Evolutionary conservation across 164 flowering plant genomes (phyloP), one percentile per base, ranked within the genome.

Genomic region (Macadamia tetraphylla): DNA sequence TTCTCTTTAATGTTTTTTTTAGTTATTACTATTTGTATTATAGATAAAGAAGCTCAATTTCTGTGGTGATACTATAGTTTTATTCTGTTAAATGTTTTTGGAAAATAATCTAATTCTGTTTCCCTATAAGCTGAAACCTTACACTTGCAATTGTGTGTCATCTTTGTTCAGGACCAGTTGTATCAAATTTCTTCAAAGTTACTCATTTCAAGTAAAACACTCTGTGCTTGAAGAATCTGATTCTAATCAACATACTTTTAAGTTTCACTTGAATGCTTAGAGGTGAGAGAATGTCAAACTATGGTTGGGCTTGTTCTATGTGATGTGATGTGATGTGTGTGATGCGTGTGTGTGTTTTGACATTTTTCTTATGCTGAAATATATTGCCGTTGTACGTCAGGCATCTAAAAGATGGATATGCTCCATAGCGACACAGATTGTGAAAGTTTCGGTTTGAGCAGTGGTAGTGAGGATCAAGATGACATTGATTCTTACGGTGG

Each of bases 401-500:
- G 75, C 55, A 65, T 64, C 72, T 49, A 43, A 71, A 73, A 52
- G 62, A 87, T 88, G 91, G 96, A 85, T 71, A 60, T 71, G 40
- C 42, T 80, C 58, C 75, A 76, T 12, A 81, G 85, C 67, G 97
- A 88, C 65, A 83, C 85, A 60, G 96, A 88, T 70, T 82, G 84
- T 82, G 96, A 83, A 29, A 84, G 78, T 74, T 76, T 67, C 69
- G 90, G 87, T 73, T 91, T 87, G 52, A 85, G 87, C 75, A 83
- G 90, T 76, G 80, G 86, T 74, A 79, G 82, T 73, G 98, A 87
- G 58, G 92, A 81, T 68, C 86, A 74, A 14, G 94, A 94, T 71
- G 95, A 84, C 55, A 67, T 71, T 23, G 88, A 88, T 11, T 80
- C 78, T 49, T 92, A 80, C 67, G 82, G 86, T 66, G 94, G 92